Evolutionary conservation across 768 basidiomycete species (phyloP), one percentile per base, ranked within the genome.

Genomic region (Xerocomellus amylosporus): DNA sequence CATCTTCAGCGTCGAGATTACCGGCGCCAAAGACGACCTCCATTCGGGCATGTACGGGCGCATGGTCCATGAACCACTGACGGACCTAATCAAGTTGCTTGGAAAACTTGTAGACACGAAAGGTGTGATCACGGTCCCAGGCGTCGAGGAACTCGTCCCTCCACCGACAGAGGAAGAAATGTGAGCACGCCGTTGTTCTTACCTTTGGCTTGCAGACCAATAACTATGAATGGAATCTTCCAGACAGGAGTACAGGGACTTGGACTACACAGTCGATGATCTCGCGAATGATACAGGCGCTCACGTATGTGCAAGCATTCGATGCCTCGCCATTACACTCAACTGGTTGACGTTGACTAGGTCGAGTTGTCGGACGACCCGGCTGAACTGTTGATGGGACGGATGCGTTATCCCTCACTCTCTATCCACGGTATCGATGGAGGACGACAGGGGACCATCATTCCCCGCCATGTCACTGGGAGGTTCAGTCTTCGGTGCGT

Each of bases 21-120:
- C 84, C 0, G 94, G 94, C 2, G 93, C 94, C 9, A 84, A 76
- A 19, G 77, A 86, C 38, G 93, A 96, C 65, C 80, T 96, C 1
- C 94, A 98, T 70, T 93, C 91, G 38, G 93, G 94, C 46, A 84
- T 84, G 19, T 91, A 88, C 63, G 90, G 90, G 2, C 77, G 84
- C 38, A 83, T 81, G 19, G 85, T 90, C 9, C 83, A 88, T 64
- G 87, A 88, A 67, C 93, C 93, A 12, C 92, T 96, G 93, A 93
- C 89, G 0, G 93, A 94, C 66, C 80, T 95, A 40, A 75, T 95
- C 66, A 61, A 70, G 37, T 71, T 95, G 53, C 83, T 95, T 79
- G 80, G 83, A 59, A 88, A 84, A 59, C 87, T 95, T 38, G 92
- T 95, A 47, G 79, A 79, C 26, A 76, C 80, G 14, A 1, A 67